A percentile compares a stretch with the other conserved stretches of the same genome.
Evolutionary conservation across 225 moss, liverwort and hornwort species (phyloP).

Genomic region (Sphagnum contortum): DNA sequence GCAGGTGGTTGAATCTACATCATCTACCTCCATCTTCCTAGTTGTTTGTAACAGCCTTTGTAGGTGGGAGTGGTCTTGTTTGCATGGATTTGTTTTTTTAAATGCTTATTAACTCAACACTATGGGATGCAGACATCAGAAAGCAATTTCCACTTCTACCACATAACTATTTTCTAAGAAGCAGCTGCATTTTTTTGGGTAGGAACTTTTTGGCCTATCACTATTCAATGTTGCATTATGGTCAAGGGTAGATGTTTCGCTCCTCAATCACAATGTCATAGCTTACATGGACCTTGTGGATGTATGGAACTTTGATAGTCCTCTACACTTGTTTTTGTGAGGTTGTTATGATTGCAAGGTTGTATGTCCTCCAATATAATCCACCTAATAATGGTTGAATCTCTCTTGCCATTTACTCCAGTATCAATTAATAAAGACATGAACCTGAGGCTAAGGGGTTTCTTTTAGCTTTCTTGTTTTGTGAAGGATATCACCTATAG

Average conservation of each 20-base stretch:
- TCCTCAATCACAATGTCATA: slow-evolving; percentile 65
- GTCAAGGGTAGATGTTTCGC: slow-evolving; percentile 57
- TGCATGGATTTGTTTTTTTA: background rate
- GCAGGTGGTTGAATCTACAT: too few species aligned
- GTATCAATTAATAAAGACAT: too few species aligned
- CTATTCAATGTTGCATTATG: slow-evolving; percentile 58
- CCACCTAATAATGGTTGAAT: too few species aligned
- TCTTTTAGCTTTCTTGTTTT: background rate
- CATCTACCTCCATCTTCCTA: too few species aligned
- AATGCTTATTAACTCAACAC: background rate
- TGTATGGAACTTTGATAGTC: background rate
- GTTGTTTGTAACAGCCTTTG: too few species aligned
- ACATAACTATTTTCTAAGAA: slow-evolving; percentile 60
- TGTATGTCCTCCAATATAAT: background rate
- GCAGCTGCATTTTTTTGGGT: slow-evolving; percentile 71
- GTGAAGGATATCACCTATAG: background rate
- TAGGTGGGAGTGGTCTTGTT: too few species aligned
- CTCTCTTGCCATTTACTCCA: too few species aligned
- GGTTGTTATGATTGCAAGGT: background rate
- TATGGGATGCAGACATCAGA: slow-evolving; percentile 72
- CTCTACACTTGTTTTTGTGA: background rate
- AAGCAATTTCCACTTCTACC: slow-evolving; percentile 82
- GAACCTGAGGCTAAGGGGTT: too few species aligned
- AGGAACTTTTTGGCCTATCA: slow-evolving; percentile 53
- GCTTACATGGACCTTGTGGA: slow-evolving; percentile 40